Evolutionary conservation across 2,329 filamentous ascomycete genomes (phyloP).

Genomic region (Aspergillus sp.): DNA sequence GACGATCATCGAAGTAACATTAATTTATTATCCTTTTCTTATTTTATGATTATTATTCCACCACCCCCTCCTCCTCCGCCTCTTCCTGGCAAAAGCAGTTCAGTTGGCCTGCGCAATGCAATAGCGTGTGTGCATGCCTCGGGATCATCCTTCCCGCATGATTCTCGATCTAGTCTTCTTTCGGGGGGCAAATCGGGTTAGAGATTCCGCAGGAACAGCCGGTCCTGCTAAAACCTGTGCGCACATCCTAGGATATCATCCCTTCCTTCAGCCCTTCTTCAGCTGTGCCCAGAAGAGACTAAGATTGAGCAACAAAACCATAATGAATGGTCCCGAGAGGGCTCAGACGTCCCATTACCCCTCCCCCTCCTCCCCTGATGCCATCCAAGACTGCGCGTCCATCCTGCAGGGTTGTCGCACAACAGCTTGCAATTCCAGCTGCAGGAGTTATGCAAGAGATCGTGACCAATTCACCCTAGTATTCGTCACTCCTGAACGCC

Average conservation of each 20-base stretch:
- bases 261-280: not conserved
- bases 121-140: conserved; percentile 6
- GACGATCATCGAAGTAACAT: conserved; percentile 6
- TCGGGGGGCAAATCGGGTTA: not conserved
- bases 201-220: not conserved
- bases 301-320: not conserved
- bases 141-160: conserved; percentile 15
- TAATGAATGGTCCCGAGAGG: not conserved
- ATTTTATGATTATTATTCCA: not conserved
- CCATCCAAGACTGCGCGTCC: not conserved
- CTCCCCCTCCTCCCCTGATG: not conserved
- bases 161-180: conserved; percentile 12
- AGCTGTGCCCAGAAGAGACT: not conserved
- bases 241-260: not conserved
- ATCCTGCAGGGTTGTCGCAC: conserved; percentile 2
- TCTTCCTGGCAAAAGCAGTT: no score
- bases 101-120: not conserved
- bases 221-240: not conserved
- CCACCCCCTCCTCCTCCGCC: not conserved
- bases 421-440: conserved; percentile 8
- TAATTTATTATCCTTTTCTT: not conserved
- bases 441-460: conserved; percentile 10
- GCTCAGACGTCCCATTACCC: not conserved
- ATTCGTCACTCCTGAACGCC: conserved; percentile 8
- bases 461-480: conserved; percentile 10